Evolutionary conservation across 345 rosid species (phyloP).

Genomic region (Pistacia integerrima): DNA sequence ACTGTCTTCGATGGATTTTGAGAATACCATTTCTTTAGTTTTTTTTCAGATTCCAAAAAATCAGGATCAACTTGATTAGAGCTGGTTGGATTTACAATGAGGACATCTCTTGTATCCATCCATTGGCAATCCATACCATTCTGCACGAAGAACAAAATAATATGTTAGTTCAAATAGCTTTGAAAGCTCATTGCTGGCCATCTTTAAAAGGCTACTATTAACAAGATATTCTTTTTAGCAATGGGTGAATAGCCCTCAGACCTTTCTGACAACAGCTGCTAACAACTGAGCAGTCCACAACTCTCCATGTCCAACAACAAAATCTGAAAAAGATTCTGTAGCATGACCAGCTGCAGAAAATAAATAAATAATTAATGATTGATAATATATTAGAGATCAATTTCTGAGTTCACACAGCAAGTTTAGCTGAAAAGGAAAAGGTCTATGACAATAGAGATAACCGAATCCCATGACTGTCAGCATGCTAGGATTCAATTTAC

Average conservation of each 20-base stretch:
- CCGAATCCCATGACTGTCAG: not conserved
- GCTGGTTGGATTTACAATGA: constrained; percentile 86
- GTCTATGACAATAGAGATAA: not conserved
- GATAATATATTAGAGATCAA: not conserved
- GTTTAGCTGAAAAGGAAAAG: not conserved
- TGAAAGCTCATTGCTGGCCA: constrained; percentile 7
- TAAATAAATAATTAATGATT: not conserved
- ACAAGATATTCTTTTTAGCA: not conserved
- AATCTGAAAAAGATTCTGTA: constrained; percentile 91
- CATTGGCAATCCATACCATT: constrained; percentile 76
- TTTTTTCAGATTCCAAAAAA: constrained; percentile 67
- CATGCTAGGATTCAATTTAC: too few relatives aligned
- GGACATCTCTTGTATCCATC: constrained; percentile 99
- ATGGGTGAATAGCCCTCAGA: constrained; percentile 22
- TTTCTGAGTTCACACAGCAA: not conserved
- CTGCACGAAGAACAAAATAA: constrained; percentile 40
- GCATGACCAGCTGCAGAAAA: constrained; percentile 86
- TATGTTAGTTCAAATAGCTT: not conserved
- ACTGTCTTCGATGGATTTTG: constrained; percentile 59
- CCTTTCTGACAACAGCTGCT: constrained; percentile 81
- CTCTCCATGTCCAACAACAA: constrained; percentile 97
- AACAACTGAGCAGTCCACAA: constrained; percentile 96
- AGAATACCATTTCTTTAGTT: constrained; percentile 86
- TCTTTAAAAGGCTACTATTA: not conserved
- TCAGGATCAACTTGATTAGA: constrained; percentile 97